These are phyloP conservation scores for Cladobotryum mycophilum DNA, from an alignment of 2,329 filamentous ascomycete genomes.

Conservation along the genomic window DNA sequence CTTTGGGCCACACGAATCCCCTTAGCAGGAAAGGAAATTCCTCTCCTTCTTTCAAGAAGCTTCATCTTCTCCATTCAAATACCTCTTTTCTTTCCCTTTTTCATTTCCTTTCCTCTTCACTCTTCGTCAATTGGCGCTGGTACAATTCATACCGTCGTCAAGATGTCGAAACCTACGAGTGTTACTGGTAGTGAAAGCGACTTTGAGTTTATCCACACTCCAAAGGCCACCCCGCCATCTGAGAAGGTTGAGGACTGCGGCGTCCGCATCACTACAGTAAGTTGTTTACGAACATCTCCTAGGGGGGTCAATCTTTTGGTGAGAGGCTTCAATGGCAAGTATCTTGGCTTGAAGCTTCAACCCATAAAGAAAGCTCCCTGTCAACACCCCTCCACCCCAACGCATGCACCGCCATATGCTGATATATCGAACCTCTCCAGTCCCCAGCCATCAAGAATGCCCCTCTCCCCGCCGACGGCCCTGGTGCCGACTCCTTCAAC, in stretches of 20 bases:
- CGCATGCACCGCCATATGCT: neutral
- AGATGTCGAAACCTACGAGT: constrained; percentile 28
- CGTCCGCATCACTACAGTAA: constrained; percentile 35
- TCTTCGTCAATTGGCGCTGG: constrained; percentile 20
- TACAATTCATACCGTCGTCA: constrained; percentile 20
- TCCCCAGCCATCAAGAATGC: constrained; percentile 80
- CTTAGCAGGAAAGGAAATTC: neutral
- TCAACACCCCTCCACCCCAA: neutral
- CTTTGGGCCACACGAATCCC: neutral
- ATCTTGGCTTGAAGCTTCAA: neutral
- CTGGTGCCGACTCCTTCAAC: constrained; percentile 81
- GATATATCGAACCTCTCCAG: constrained; percentile 13
- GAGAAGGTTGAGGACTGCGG: constrained; percentile 58
- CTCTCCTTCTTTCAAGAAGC: constrained; percentile 2
- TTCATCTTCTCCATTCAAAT: no score
- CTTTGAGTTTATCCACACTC: constrained; percentile 39
- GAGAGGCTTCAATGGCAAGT: neutral
- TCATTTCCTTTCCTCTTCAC: no score
- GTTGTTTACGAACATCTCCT: neutral
- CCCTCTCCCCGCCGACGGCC: constrained; percentile 82
- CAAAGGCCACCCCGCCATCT: constrained; percentile 41
- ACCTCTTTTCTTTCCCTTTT: no score
- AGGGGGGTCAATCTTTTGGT: neutral
- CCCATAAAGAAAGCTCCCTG: neutral
- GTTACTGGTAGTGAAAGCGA: constrained; percentile 29